Conservation (phyloP, 148 eudicot genomes). For the Rhododendron simsii region DNA sequence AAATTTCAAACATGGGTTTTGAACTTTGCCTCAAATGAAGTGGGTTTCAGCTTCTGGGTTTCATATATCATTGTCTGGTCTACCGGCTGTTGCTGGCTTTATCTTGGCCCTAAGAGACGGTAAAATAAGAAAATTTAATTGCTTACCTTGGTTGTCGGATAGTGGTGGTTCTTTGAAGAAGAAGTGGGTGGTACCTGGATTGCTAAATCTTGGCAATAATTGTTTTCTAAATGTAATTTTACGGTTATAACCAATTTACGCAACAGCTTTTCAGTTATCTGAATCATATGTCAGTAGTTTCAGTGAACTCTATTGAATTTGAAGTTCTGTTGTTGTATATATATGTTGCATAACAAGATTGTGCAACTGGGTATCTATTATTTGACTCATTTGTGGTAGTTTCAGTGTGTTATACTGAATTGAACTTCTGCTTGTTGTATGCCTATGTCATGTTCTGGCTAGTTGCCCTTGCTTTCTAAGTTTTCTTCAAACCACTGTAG, state of each 20-base stretch:
- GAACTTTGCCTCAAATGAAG: slow-evolving; percentile 24
- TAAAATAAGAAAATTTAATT: slow-evolving; percentile 29
- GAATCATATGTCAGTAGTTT: background rate
- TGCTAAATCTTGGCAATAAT: slow-evolving; percentile 84
- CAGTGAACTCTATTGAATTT: background rate
- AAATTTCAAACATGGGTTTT: slow-evolving; percentile 37
- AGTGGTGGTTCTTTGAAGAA: slow-evolving; percentile 16
- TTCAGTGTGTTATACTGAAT: background rate
- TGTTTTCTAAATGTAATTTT: slow-evolving; percentile 89
- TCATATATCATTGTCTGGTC: slow-evolving; percentile 39
- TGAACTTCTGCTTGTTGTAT: background rate
- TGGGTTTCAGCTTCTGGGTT: slow-evolving; percentile 49
- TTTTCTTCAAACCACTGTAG: slow-evolving; percentile 37
- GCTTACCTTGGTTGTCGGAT: slow-evolving; percentile 19
- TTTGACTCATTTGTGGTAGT: background rate
- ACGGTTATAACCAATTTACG: slow-evolving; percentile 40
- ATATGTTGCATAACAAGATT: background rate
- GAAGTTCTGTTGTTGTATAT: background rate
- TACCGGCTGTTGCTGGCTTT: slow-evolving; percentile 52
- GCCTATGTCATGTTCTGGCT: slow-evolving; percentile 55
- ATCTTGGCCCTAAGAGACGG: slow-evolving; percentile 41
- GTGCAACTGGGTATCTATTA: background rate
- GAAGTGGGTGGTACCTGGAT: slow-evolving; percentile 57
- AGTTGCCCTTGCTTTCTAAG: slow-evolving; percentile 61
- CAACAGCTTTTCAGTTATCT: background rate